phyloP scores from a whole-genome alignment of 768 basidiomycete genomes.

The Termitomyces sp. region DNA sequence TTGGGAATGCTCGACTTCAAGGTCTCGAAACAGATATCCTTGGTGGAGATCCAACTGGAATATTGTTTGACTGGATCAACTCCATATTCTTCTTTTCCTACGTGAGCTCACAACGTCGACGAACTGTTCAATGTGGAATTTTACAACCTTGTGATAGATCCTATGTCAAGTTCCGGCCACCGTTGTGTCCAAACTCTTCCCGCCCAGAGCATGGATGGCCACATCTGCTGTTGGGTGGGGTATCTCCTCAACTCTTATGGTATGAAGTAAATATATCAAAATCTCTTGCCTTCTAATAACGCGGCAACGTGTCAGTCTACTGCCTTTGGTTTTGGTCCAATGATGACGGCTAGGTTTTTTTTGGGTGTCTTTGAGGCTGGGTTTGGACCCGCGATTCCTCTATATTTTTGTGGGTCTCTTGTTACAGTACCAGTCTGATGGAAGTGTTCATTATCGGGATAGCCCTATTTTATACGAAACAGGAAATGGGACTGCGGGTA shows the following conservation, averaged over 20 bases:
- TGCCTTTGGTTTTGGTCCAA: slow-evolving; percentile 52
- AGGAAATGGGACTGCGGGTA: slow-evolving; percentile 67
- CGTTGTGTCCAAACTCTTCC: slow-evolving; percentile 59
- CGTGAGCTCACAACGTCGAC: slow-evolving; percentile 27
- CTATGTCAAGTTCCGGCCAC: slow-evolving; percentile 65
- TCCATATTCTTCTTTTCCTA: slow-evolving; percentile 79
- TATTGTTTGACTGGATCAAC: slow-evolving; percentile 74
- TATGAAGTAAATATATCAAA: slow-evolving; percentile 19
- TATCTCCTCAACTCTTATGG: slow-evolving; percentile 67
- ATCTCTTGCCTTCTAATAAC: not conserved
- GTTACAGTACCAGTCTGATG: not conserved
- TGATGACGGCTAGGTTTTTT: slow-evolving; percentile 52
- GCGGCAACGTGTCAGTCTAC: slow-evolving; percentile 40
- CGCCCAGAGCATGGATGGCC: slow-evolving; percentile 65
- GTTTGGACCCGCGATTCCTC: slow-evolving; percentile 71
- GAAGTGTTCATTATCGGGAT: not conserved
- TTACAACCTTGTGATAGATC: slow-evolving; percentile 39
- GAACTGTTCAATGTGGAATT: not conserved
- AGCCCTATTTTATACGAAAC: slow-evolving; percentile 77
- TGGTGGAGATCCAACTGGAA: slow-evolving; percentile 61
- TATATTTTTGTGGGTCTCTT: slow-evolving; percentile 63
- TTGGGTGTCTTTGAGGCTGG: slow-evolving; percentile 78
- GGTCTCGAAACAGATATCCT: slow-evolving; percentile 61
- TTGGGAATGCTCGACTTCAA: slow-evolving; percentile 77
- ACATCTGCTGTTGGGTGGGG: slow-evolving; percentile 70